These are phyloP conservation scores for Aspergillus sp. DNA, from an alignment of 2,329 filamentous ascomycete species.

Conservation along the genomic window DNA sequence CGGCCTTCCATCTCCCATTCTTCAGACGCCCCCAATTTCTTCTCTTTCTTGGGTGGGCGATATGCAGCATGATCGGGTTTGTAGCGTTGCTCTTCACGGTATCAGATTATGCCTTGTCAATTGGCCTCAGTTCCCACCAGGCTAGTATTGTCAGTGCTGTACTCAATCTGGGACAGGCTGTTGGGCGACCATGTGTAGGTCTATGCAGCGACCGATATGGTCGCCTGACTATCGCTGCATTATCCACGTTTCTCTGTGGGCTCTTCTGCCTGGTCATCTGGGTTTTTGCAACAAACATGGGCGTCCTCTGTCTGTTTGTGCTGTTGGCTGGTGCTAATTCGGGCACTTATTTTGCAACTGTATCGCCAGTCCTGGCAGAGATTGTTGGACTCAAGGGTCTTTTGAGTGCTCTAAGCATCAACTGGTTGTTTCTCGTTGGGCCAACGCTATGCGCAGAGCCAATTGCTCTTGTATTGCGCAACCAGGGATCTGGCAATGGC, in stretches of 20 bases:
- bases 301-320: conserved; percentile 39
- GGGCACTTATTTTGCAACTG: conserved; percentile 47
- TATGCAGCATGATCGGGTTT: conserved; percentile 45
- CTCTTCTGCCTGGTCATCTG: conserved; percentile 42
- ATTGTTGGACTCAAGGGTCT: conserved; percentile 51
- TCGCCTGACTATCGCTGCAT: conserved; percentile 4
- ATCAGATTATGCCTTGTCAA: conserved; percentile 42
- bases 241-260: conserved; percentile 26
- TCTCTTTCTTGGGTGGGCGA: background rate
- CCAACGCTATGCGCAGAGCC: conserved; percentile 36
- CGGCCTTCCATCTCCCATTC: background rate
- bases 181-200: conserved; percentile 45
- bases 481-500: conserved; percentile 8
- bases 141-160: conserved; percentile 39
- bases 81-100: conserved; percentile 44
- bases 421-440: conserved; percentile 51
- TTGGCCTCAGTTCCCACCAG: conserved; percentile 36
- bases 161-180: conserved; percentile 44
- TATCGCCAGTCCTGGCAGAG: conserved; percentile 52
- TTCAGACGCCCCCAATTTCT: background rate
- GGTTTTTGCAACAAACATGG: conserved; percentile 42
- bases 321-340: conserved; percentile 41
- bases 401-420: conserved; percentile 47
- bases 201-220: conserved; percentile 41
- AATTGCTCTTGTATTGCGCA: conserved; percentile 52